phyloP scores from a whole-genome alignment of 805 yeast species.

The Monosporozyma unispora region DNA sequence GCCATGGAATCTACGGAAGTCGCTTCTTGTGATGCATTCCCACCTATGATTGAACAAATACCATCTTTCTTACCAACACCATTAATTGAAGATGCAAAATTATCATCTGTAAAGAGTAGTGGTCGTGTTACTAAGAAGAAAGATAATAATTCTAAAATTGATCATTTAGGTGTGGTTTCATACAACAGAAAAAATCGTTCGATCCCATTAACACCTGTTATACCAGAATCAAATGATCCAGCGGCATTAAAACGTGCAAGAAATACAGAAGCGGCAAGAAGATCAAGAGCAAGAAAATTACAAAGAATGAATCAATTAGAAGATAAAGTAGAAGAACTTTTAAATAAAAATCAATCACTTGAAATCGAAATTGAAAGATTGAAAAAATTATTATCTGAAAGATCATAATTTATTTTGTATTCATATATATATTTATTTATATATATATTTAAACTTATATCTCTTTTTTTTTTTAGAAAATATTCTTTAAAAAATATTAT shows the following conservation, averaged over 20 bases:
- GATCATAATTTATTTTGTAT: not conserved
- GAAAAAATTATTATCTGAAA: constrained; percentile 35
- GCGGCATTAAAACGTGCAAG: constrained; percentile 81
- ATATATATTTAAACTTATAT: not conserved
- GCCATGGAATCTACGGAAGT: constrained; percentile 13
- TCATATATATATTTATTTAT: not conserved
- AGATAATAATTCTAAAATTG: constrained; percentile 44
- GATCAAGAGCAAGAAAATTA: constrained; percentile 89
- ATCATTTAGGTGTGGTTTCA: constrained; percentile 65
- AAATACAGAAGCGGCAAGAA: constrained; percentile 92
- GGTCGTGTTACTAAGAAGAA: constrained; percentile 17
- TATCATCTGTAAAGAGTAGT: constrained; percentile 4
- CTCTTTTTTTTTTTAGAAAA: not conserved
- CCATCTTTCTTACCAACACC: constrained; percentile 30
- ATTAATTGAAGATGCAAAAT: constrained; percentile 21
- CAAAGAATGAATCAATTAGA: constrained; percentile 81
- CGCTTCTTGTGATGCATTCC: constrained; percentile 3
- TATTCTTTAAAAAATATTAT: not conserved
- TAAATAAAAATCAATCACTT: constrained; percentile 49
- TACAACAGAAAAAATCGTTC: constrained; percentile 73
- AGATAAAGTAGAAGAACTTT: constrained; percentile 56
- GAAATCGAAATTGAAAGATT: constrained; percentile 57
- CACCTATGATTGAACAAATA: constrained; percentile 7
- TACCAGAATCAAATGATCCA: constrained; percentile 51
- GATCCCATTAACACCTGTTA: constrained; percentile 63